A percentile compares a stretch with the other conserved stretches of the same genome.
These are phyloP conservation scores for Colletotrichum sp. DNA, from an alignment of 2,329 filamentous ascomycete genomes.

Conservation along the genomic window DNA sequence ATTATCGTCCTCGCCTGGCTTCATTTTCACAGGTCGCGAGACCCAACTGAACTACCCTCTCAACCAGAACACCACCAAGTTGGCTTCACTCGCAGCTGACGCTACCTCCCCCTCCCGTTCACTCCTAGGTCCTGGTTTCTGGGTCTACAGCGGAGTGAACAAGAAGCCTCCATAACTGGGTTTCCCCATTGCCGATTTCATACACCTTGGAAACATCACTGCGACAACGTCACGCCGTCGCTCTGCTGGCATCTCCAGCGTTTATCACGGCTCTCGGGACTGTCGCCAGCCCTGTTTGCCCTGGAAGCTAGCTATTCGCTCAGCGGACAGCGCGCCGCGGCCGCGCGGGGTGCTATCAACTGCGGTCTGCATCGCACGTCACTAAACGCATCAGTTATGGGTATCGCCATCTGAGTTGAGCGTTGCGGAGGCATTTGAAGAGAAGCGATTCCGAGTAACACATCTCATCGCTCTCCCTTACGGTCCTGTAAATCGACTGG, in stretches of 20 bases:
- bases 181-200: slow-evolving; percentile 17
- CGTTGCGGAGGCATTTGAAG: slow-evolving; percentile 19
- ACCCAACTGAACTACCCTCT: slow-evolving; percentile 21
- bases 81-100: slow-evolving; percentile 82
- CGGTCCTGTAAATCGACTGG: neutral
- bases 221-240: neutral
- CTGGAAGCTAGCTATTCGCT: slow-evolving; percentile 1
- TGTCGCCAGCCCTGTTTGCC: neutral
- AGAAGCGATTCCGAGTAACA: neutral
- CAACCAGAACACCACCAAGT: slow-evolving; percentile 76
- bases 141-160: slow-evolving; percentile 96
- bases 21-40: slow-evolving; percentile 14
- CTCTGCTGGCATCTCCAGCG: neutral
- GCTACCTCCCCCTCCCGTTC: slow-evolving; percentile 80
- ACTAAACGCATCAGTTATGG: slow-evolving; percentile 13
- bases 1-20: neutral
- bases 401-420: slow-evolving; percentile 13
- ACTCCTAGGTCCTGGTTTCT: slow-evolving; percentile 89
- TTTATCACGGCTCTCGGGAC: neutral
- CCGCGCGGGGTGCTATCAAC: slow-evolving; percentile 16
- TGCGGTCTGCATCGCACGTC: neutral
- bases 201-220: neutral
- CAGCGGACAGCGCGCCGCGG: slow-evolving; percentile 20
- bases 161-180: slow-evolving; percentile 96
- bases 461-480: neutral